Conservation (phyloP, 2,329 filamentous ascomycete species). For the Emmonsiellopsis sp. region DNA sequence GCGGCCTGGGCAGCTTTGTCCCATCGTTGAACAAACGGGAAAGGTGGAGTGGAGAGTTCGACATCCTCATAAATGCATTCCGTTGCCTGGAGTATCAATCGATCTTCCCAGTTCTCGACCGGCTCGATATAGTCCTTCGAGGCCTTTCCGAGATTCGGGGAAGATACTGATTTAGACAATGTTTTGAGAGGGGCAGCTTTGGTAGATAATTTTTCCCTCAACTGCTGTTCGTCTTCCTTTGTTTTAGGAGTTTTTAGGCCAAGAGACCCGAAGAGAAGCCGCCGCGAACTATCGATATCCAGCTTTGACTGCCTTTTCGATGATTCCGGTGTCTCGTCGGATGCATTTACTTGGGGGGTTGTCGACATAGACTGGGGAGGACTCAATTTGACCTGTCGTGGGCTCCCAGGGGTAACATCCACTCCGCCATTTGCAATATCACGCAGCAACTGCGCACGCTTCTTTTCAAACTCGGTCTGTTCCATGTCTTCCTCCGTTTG, state of each 20-base stretch:
- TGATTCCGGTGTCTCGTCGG: neutral
- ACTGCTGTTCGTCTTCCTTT: constrained; percentile 57
- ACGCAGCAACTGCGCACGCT: constrained; percentile 42
- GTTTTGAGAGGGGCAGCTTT: constrained; percentile 36
- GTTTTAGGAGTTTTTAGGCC: constrained; percentile 61
- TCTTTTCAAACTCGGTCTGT: constrained; percentile 41
- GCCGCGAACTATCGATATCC: constrained; percentile 54
- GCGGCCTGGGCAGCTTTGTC: constrained; percentile 59
- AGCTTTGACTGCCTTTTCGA: constrained; percentile 35
- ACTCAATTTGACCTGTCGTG: constrained; percentile 12
- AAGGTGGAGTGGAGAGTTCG: constrained; percentile 66
- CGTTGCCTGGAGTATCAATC: constrained; percentile 66
- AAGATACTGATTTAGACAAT: constrained; percentile 17
- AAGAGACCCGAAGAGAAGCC: constrained; percentile 63
- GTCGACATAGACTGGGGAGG: neutral
- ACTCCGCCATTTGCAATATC: constrained; percentile 46
- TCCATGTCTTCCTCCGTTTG: constrained; percentile 18
- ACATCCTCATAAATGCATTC: constrained; percentile 71
- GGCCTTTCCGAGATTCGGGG: constrained; percentile 16
- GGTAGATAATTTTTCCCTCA: constrained; percentile 52
- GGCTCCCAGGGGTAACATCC: constrained; percentile 29
- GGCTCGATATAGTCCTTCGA: constrained; percentile 35
- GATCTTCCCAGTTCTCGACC: constrained; percentile 61
- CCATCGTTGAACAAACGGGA: constrained; percentile 86
- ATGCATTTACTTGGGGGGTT: constrained; percentile 1